Percentiles rank a stretch among this genome's conserved stretches.
Evolutionary conservation across 805 yeast species (phyloP).

Genomic region (Cyberlindnera subsufficiens): DNA sequence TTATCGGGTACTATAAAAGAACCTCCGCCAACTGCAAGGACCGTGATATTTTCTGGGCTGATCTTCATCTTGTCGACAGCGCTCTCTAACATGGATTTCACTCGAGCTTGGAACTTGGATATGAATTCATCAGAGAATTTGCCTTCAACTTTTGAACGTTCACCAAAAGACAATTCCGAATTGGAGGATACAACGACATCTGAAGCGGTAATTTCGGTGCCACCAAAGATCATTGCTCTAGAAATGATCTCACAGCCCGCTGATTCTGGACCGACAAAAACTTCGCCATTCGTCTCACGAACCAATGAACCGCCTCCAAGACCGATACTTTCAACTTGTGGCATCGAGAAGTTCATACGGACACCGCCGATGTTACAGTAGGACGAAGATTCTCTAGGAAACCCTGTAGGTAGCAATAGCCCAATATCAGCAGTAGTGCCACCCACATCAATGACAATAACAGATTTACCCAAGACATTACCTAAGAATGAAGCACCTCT

Average conservation of each 20-base stretch:
- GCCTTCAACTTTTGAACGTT: background rate
- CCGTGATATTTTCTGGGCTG: conserved; percentile 36
- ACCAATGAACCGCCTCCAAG: conserved; percentile 47
- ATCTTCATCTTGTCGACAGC: conserved; percentile 42
- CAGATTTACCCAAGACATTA: conserved; percentile 21
- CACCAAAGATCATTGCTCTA: conserved; percentile 37
- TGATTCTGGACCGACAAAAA: conserved; percentile 43
- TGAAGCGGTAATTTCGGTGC: conserved; percentile 34
- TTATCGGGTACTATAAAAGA: conserved; percentile 37
- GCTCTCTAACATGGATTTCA: conserved; percentile 26
- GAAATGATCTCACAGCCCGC: conserved; percentile 32
- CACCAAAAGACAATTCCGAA: conserved; percentile 8
- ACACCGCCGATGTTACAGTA: conserved; percentile 42
- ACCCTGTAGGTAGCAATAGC: conserved; percentile 36
- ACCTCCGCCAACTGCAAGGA: conserved; percentile 45
- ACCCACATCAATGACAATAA: conserved; percentile 42
- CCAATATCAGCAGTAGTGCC: conserved; percentile 51
- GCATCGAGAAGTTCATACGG: conserved; percentile 44
- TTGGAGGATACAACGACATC: conserved; percentile 28
- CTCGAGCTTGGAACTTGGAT: conserved; percentile 9
- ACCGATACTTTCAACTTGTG: conserved; percentile 43
- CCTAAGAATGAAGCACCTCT: conserved; percentile 41
- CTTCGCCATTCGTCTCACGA: conserved; percentile 19
- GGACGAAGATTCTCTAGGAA: conserved; percentile 41
- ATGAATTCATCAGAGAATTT: conserved; percentile 11